phyloP scores from a whole-genome alignment of 306 rosid species.

The Bauhinia variegata region DNA sequence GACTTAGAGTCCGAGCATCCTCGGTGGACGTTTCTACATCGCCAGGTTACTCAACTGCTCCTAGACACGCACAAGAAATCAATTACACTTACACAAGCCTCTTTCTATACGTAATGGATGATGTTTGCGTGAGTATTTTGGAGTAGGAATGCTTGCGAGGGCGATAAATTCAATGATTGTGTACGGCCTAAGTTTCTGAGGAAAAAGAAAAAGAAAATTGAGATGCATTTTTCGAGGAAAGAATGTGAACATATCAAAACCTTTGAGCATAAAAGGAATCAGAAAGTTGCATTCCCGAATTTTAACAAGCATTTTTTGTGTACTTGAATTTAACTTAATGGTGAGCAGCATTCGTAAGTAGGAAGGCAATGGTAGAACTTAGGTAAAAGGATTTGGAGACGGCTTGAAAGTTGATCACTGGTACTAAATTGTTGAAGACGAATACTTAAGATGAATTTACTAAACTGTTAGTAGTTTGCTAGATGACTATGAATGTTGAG shows the following conservation, averaged over 20 bases:
- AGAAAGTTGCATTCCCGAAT: not conserved
- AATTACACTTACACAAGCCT: not conserved
- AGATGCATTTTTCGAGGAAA: not conserved
- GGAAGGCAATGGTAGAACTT: not conserved
- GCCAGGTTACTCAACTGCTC: conserved; percentile 48
- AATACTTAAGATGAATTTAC: conserved; percentile 1
- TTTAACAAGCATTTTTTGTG: not conserved
- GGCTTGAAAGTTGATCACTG: conserved; percentile 12
- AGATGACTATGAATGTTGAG: conserved; percentile 4
- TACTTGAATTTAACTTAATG: conserved; percentile 5
- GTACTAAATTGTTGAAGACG: conserved; percentile 12
- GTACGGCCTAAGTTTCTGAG: not conserved
- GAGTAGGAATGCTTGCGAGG: not conserved
- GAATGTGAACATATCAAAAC: no score
- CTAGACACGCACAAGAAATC: not conserved
- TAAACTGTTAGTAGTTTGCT: not conserved
- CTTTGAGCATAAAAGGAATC: not conserved
- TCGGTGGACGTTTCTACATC: conserved; percentile 44
- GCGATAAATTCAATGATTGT: conserved; percentile 29
- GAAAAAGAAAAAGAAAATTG: conserved; percentile 24
- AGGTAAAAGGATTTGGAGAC: conserved; percentile 4
- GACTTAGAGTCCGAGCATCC: conserved; percentile 57
- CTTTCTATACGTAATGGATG: conserved; percentile 14
- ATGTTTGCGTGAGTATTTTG: not conserved
- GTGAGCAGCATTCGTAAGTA: not conserved